Percentiles rank a stretch among this genome's conserved stretches.
Evolutionary conservation across 257 asterid species (phyloP).

Genomic region (Mentha longifolia): DNA sequence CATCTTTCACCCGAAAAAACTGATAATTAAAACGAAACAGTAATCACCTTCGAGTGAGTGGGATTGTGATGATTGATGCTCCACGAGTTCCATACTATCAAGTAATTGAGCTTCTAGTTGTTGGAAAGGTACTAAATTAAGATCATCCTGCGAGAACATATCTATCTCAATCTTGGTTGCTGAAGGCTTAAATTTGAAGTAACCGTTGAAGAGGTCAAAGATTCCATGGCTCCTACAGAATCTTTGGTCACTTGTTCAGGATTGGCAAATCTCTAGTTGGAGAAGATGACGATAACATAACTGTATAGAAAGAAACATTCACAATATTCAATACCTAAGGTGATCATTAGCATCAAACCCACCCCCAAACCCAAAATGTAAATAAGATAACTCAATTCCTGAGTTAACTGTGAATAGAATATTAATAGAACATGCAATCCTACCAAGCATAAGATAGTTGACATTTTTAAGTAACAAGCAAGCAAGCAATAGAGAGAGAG

Average conservation of each 20-base stretch:
- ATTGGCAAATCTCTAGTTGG: slow-evolving; percentile 27
- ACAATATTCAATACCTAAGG: slow-evolving; percentile 53
- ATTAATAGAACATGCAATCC: background rate
- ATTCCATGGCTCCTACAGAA: slow-evolving; percentile 35
- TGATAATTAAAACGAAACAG: background rate
- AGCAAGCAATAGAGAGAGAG: too few relatives aligned
- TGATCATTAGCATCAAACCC: background rate
- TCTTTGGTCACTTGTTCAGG: slow-evolving; percentile 44
- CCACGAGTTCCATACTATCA: background rate
- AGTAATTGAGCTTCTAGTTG: slow-evolving; percentile 13
- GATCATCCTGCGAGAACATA: background rate
- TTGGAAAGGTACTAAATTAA: slow-evolving; percentile 7
- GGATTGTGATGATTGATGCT: slow-evolving; percentile 4
- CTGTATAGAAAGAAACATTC: background rate
- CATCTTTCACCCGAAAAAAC: background rate
- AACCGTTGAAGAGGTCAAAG: slow-evolving; percentile 18
- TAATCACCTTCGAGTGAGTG: background rate
- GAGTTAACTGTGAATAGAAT: background rate
- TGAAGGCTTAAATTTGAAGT: slow-evolving; percentile 8
- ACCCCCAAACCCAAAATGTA: background rate
- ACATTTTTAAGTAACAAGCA: slow-evolving; percentile 12
- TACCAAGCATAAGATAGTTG: background rate
- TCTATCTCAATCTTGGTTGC: slow-evolving; percentile 5
- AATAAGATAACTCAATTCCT: background rate
- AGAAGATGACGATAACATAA: background rate